Conservation (phyloP, 2,329 filamentous ascomycete species). For the Ophiostoma sp. region DNA sequence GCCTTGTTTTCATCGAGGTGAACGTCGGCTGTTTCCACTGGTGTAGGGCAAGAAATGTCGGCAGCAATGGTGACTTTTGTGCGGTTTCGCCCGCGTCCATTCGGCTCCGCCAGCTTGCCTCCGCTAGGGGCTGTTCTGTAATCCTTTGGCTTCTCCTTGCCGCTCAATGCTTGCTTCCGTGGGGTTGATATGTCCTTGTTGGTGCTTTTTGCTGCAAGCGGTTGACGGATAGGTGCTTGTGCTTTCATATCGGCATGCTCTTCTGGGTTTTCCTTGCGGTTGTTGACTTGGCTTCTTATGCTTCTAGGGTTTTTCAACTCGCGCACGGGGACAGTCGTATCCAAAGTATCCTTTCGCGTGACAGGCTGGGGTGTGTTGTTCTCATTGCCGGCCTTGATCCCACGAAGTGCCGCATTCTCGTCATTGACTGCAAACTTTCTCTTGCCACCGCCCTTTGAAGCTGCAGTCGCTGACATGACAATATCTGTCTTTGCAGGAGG, state of each 20-base stretch:
- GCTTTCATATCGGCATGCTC: constrained; percentile 29
- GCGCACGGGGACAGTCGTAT: constrained; percentile 24
- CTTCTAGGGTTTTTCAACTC: constrained; percentile 38
- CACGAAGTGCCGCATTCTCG: constrained; percentile 42
- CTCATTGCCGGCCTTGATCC: constrained; percentile 31
- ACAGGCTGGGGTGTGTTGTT: constrained; percentile 30
- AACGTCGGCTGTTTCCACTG: constrained; percentile 23
- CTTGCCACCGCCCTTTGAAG: constrained; percentile 44
- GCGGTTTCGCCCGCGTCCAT: constrained; percentile 22
- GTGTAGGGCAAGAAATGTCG: constrained; percentile 31
- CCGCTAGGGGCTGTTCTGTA: constrained; percentile 13
- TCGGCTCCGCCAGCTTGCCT: constrained; percentile 19
- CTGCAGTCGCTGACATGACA: neutral
- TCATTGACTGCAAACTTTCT: constrained; percentile 54
- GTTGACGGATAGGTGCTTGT: constrained; percentile 39
- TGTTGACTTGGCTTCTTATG: constrained; percentile 43
- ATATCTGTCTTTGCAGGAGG: constrained; percentile 33
- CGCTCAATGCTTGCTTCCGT: constrained; percentile 43
- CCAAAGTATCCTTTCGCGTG: constrained; percentile 22
- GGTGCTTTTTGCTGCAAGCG: constrained; percentile 53
- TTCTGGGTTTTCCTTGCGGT: constrained; percentile 37
- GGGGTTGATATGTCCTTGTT: constrained; percentile 57
- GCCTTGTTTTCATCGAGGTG: neutral
- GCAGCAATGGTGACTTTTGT: constrained; percentile 31
- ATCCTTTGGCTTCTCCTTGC: constrained; percentile 29